Percentiles rank a stretch among this genome's conserved stretches.
Evolutionary conservation across 176 grass and related monocot species (phyloP).

Genomic region (Sorghum bicolor): Sorghum_bicolor_NCBIv3 NC_012878.2:51484001-51484500

Average conservation of each 20-base stretch:
- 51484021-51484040: background rate
- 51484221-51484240: background rate
- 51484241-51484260: background rate
- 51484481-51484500: background rate
- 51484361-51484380: background rate
- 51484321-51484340: background rate
- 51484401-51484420: background rate
- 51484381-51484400: background rate
- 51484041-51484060: background rate
- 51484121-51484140: background rate
- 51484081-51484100: background rate
- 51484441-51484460: background rate
- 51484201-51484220: background rate
- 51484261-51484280: background rate
- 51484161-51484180: background rate
- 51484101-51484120: constrained; percentile 2
- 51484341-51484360: background rate
- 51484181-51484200: background rate
- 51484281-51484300: constrained; percentile 2
- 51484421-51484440: background rate
- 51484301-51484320: background rate
- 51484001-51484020: background rate
- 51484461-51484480: background rate
- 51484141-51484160: background rate
- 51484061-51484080: background rate